Evolutionary conservation across 2,329 filamentous ascomycete genomes (phyloP).

Genomic region (Aureobasidium namibiae): DNA sequence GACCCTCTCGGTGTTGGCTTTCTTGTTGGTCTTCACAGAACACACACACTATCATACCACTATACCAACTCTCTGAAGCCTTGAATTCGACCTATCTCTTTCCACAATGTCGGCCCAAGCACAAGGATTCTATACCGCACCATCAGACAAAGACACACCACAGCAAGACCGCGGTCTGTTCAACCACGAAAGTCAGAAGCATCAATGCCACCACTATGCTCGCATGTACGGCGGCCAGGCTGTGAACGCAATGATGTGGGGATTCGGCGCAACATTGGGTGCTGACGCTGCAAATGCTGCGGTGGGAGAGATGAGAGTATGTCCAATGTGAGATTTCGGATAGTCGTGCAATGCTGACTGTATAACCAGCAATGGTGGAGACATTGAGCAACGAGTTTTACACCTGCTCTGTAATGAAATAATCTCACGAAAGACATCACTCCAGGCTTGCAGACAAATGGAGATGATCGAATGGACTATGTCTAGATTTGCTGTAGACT

Average conservation of each 20-base stretch:
- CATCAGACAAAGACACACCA: conserved; percentile 22
- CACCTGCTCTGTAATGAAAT: background rate
- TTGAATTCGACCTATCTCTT: background rate
- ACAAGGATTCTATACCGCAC: conserved; percentile 17
- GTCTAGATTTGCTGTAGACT: background rate
- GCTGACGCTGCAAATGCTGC: conserved; percentile 24
- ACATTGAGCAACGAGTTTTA: background rate
- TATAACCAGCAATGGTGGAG: conserved; percentile 13
- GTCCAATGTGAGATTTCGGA: background rate
- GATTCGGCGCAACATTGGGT: conserved; percentile 23
- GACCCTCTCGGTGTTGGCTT: background rate
- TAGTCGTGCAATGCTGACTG: background rate
- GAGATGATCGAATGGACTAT: background rate
- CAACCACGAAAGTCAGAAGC: conserved; percentile 21
- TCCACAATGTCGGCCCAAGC: conserved; percentile 19
- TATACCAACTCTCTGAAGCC: background rate
- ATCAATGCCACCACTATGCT: conserved; percentile 24
- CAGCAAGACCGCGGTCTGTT: conserved; percentile 22
- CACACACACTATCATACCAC: background rate
- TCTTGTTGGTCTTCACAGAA: background rate
- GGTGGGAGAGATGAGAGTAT: conserved; percentile 23
- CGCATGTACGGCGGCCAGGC: conserved; percentile 24
- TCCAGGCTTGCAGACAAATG: background rate
- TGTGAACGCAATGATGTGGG: conserved; percentile 20
- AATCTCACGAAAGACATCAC: background rate